Conservation (phyloP, 2,329 filamentous ascomycete genomes). For the Fusarium brachygibbosum region DNA sequence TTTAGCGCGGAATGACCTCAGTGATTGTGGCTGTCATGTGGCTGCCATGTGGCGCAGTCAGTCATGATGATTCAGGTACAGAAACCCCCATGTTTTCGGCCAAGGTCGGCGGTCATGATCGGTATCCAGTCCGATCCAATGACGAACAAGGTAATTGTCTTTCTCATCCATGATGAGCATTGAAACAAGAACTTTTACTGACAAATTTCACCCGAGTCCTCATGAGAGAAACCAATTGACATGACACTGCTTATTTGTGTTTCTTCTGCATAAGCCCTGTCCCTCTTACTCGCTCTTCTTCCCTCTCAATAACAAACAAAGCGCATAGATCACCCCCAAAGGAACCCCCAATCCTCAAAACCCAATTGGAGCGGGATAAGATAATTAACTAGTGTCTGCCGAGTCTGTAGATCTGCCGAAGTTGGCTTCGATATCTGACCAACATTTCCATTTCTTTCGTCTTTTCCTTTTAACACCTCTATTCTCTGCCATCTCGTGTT, state of each 20-base stretch:
- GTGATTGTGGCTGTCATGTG: slow-evolving; percentile 11
- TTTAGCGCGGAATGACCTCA: slow-evolving; percentile 28
- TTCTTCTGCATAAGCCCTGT: not conserved
- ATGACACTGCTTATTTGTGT: not conserved
- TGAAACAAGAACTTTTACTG: slow-evolving; percentile 8
- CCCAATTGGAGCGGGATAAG: slow-evolving; percentile 37
- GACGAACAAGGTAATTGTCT: slow-evolving; percentile 18
- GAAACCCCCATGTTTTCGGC: slow-evolving; percentile 12
- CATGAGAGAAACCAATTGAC: slow-evolving; percentile 12
- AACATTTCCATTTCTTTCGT: slow-evolving; percentile 4
- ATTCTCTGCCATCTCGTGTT: not conserved
- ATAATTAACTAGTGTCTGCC: slow-evolving; percentile 18
- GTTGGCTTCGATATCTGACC: slow-evolving; percentile 10
- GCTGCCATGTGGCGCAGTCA: slow-evolving; percentile 3
- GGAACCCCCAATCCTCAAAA: slow-evolving; percentile 37
- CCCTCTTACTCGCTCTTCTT: slow-evolving; percentile 5
- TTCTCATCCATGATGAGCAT: slow-evolving; percentile 21
- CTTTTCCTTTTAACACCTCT: not conserved
- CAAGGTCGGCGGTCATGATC: slow-evolving; percentile 38
- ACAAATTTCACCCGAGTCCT: not conserved
- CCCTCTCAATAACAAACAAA: slow-evolving; percentile 1
- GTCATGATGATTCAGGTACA: slow-evolving; percentile 18
- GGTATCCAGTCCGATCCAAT: slow-evolving; percentile 41
- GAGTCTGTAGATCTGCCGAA: slow-evolving; percentile 26
- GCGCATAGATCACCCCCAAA: slow-evolving; percentile 1